Percentiles rank a stretch among this genome's conserved stretches.
Conservation (phyloP, 352 stramenopile species). For the Globisporangium barbulae region DNA sequence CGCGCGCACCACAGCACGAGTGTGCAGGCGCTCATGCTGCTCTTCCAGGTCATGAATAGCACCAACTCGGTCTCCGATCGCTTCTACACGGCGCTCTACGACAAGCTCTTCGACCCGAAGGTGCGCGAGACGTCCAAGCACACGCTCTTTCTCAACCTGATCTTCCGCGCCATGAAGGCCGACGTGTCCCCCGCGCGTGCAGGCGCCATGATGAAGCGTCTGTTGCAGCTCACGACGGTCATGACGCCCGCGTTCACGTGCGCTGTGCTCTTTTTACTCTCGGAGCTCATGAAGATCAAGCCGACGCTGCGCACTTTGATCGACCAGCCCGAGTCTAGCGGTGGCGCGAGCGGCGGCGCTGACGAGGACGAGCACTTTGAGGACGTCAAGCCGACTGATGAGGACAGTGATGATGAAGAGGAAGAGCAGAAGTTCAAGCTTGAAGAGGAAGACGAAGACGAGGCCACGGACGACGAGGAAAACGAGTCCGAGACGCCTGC, state of each 20-base stretch:
- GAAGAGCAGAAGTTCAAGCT: conserved; percentile 22
- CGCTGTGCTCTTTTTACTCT: conserved; percentile 94
- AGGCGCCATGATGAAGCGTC: conserved; percentile 93
- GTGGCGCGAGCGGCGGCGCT: conserved; percentile 1
- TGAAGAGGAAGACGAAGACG: conserved; percentile 40
- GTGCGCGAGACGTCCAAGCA: conserved; percentile 92
- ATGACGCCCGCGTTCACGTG: conserved; percentile 90
- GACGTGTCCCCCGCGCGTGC: conserved; percentile 86
- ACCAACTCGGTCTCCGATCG: conserved; percentile 90
- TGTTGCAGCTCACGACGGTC: conserved; percentile 79
- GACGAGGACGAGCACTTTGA: conserved; percentile 59
- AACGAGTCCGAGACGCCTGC: conserved; percentile 19
- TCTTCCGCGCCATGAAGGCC: conserved; percentile 96
- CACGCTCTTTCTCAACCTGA: conserved; percentile 97
- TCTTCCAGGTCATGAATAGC: conserved; percentile 90
- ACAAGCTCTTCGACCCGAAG: conserved; percentile 89
- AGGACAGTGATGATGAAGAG: conserved; percentile 1
- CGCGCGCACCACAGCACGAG: conserved; percentile 89
- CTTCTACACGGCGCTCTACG: conserved; percentile 98
- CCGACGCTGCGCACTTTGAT: conserved; percentile 66
- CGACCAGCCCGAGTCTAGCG: conserved; percentile 52
- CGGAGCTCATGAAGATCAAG: conserved; percentile 90
- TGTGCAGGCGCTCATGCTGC: conserved; percentile 96
- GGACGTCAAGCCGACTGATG: conserved; percentile 37
- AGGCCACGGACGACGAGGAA: conserved; percentile 28